These are phyloP conservation scores for Fonsecaea pedrosoi DNA, from an alignment of 2,329 filamentous ascomycete genomes.

Conservation along the genomic window DNA sequence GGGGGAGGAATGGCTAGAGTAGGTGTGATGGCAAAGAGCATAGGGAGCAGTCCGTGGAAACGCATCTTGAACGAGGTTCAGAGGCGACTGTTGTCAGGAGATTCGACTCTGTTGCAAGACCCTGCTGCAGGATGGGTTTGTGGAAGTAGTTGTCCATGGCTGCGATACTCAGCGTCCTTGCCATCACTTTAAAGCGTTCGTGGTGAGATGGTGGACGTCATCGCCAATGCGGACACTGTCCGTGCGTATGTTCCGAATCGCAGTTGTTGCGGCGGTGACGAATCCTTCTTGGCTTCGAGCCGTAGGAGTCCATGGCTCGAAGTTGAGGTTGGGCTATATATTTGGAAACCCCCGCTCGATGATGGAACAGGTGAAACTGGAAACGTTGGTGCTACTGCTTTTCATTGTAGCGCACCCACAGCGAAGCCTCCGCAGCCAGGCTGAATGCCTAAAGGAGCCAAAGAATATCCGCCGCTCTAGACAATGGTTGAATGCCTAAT, in stretches of 20 bases:
- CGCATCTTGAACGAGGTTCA: background rate
- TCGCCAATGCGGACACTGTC: constrained; percentile 1
- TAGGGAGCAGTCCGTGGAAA: background rate
- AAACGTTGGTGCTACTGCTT: background rate
- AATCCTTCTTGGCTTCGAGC: background rate
- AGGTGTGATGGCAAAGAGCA: constrained; percentile 2
- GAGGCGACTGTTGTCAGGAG: background rate
- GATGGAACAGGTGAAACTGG: background rate
- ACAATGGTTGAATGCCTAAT: too few species aligned
- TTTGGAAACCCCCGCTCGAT: background rate
- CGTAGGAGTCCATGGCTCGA: background rate
- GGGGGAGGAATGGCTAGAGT: constrained; percentile 33
- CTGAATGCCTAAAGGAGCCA: background rate
- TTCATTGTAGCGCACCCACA: background rate
- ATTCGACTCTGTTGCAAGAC: background rate
- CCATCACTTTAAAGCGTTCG: background rate
- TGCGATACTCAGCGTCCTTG: background rate
- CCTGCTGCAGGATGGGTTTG: background rate
- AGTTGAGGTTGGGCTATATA: background rate
- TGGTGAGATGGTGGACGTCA: background rate
- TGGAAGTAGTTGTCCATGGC: background rate
- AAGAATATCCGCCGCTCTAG: background rate
- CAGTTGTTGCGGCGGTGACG: background rate
- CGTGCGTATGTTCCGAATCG: background rate
- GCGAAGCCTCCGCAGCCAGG: too few species aligned